Evolutionary conservation across 1,139 yeast genomes (phyloP).

Genomic region (Geotrichum australiense): DNA sequence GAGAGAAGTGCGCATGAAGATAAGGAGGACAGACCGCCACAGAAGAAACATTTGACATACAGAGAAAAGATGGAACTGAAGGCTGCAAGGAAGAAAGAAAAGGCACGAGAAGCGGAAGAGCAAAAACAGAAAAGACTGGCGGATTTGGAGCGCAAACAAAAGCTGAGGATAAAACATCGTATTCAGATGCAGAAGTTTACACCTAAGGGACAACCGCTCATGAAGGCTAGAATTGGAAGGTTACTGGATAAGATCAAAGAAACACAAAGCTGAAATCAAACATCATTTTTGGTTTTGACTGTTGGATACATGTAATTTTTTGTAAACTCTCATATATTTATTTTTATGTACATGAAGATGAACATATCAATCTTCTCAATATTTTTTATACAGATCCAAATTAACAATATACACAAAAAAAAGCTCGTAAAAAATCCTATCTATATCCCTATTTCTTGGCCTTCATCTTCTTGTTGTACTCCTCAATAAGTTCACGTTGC

Average conservation of each 20-base stretch:
- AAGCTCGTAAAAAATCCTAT: not conserved
- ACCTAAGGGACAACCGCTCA: constrained; percentile 72
- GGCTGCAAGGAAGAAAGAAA: constrained; percentile 31
- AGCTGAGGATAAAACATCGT: constrained; percentile 43
- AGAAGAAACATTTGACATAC: constrained; percentile 34
- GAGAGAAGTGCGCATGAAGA: constrained; percentile 12
- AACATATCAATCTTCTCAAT: not conserved
- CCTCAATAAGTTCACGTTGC: constrained; percentile 85
- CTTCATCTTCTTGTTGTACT: constrained; percentile 55
- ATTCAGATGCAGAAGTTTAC: constrained; percentile 52
- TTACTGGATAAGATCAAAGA: constrained; percentile 67
- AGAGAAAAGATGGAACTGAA: constrained; percentile 28
- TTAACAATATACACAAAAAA: constrained; percentile 1
- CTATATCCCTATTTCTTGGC: constrained; percentile 15
- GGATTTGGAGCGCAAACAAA: constrained; percentile 21
- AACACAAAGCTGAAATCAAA: too few species aligned
- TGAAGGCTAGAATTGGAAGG: constrained; percentile 83
- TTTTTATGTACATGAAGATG: not conserved
- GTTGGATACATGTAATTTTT: too few species aligned
- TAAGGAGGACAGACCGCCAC: constrained; percentile 8
- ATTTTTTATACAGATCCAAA: not conserved
- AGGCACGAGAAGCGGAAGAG: constrained; percentile 20
- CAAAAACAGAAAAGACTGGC: constrained; percentile 18
- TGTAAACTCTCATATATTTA: not conserved
- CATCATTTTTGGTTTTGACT: not conserved